Evolutionary conservation across 2,329 filamentous ascomycete genomes (phyloP).

Genomic region (Huntiella bhutanensis): DNA sequence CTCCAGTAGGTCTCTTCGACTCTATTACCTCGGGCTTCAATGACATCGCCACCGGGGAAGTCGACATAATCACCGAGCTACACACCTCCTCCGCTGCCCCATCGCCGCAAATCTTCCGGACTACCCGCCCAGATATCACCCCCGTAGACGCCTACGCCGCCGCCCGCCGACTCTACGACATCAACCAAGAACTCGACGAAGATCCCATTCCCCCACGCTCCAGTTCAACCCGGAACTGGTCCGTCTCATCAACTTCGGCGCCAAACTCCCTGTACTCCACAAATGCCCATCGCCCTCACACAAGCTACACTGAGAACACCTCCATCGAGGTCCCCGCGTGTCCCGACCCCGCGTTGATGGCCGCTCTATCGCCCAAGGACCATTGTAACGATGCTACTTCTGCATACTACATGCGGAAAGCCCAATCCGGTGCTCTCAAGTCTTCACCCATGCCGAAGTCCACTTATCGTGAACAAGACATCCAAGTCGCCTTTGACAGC

Average conservation of each 20-base stretch:
- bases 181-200: slow-evolving; percentile 16
- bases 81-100: slow-evolving; percentile 10
- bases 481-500: background rate
- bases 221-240: slow-evolving; percentile 23
- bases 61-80: background rate
- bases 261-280: slow-evolving; percentile 23
- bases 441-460: slow-evolving; percentile 1
- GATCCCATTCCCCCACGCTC: slow-evolving; percentile 18
- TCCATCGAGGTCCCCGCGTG: slow-evolving; percentile 22
- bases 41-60: slow-evolving; percentile 1
- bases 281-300: slow-evolving; percentile 21
- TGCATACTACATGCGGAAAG: slow-evolving; percentile 11
- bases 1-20: slow-evolving; percentile 4
- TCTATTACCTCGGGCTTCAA: slow-evolving; percentile 7
- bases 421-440: slow-evolving; percentile 6
- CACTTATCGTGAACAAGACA: background rate
- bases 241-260: slow-evolving; percentile 24
- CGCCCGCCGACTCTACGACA: slow-evolving; percentile 15
- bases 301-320: slow-evolving; percentile 26
- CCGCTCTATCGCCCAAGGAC: slow-evolving; percentile 13
- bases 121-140: slow-evolving; percentile 10
- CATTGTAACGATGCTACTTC: slow-evolving; percentile 11
- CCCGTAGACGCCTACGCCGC: slow-evolving; percentile 12
- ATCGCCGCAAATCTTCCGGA: slow-evolving; percentile 11
- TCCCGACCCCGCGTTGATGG: slow-evolving; percentile 8